These are phyloP conservation scores for Populus euphratica DNA, from an alignment of 345 rosid genomes.

Conservation along the genomic window DNA sequence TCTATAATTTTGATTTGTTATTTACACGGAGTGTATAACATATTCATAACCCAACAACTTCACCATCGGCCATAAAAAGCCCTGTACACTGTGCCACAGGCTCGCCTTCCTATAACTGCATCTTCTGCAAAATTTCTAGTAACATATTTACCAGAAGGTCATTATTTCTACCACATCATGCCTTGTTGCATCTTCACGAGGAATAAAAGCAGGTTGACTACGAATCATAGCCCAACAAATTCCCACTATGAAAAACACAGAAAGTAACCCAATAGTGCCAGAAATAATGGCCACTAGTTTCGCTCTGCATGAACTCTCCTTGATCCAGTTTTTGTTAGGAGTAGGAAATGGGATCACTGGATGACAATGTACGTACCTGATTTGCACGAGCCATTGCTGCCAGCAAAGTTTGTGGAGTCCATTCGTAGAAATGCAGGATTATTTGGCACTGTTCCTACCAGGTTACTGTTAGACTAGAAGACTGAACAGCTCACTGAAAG, in stretches of 20 bases:
- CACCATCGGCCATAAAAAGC: not conserved
- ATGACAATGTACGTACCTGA: not conserved
- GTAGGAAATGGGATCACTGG: not conserved
- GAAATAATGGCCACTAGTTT: not conserved
- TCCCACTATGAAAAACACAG: constrained; percentile 1
- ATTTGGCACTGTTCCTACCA: not conserved
- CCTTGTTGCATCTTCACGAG: not conserved
- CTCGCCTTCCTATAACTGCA: not conserved
- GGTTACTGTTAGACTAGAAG: not conserved
- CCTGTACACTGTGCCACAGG: not conserved
- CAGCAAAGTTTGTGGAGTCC: not conserved
- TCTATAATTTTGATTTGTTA: too few species aligned
- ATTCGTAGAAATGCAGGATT: not conserved
- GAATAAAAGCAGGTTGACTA: not conserved
- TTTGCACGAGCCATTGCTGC: not conserved
- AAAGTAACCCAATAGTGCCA: not conserved
- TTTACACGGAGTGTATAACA: too few species aligned
- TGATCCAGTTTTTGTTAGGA: not conserved
- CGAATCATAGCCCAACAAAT: not conserved
- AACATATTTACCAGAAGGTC: not conserved
- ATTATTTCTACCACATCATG: not conserved
- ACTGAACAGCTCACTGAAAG: not conserved
- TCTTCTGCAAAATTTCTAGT: not conserved
- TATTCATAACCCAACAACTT: too few species aligned
- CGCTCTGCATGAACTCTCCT: not conserved